A percentile compares a stretch with the other conserved stretches of the same genome.
Conservation (phyloP, 2,329 filamentous ascomycete species). For the Clarireedia homoeocarpa region DNA sequence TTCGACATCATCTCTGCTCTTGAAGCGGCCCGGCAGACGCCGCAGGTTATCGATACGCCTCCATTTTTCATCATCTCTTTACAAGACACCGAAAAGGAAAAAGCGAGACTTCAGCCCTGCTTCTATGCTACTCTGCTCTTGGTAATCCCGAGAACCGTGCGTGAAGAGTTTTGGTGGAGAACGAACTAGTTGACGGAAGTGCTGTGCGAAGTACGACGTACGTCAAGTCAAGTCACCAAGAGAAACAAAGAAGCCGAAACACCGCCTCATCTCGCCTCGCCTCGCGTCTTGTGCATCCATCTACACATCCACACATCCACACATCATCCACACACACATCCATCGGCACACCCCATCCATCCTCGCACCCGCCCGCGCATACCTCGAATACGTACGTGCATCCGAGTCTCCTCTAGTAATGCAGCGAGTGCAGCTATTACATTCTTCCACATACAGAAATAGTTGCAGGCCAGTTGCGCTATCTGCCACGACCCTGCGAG, state of each 20-base stretch:
- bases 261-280: neutral
- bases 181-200: too few species aligned
- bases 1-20: neutral
- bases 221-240: neutral
- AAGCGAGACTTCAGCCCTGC: constrained; percentile 4
- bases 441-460: neutral
- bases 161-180: too few species aligned
- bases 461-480: neutral
- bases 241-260: neutral
- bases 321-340: neutral
- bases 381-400: too few species aligned
- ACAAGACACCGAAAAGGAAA: neutral
- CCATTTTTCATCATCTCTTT: neutral
- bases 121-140: neutral
- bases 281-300: neutral
- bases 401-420: neutral
- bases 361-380: too few species aligned
- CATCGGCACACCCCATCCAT: neutral
- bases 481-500: neutral
- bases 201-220: too few species aligned
- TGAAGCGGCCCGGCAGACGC: too few species aligned
- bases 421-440: neutral
- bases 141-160: neutral
- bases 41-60: neutral
- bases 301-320: neutral